Base-by-base conservation (phyloP, 257 asterid genomes). In the Scutellaria galericulata region DNA sequence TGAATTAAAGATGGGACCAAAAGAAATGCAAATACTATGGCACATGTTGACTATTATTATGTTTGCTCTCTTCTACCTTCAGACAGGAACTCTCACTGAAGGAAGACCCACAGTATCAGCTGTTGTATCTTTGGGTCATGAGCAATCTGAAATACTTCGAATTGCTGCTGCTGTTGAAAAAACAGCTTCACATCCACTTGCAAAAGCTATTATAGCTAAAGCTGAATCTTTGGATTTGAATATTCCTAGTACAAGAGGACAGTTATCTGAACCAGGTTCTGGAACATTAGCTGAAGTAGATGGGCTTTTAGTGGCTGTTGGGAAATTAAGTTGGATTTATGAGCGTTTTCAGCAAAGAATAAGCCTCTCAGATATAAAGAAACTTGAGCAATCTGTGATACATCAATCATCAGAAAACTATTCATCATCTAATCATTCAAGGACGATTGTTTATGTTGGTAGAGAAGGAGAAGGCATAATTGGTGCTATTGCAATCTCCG, bases 41-140 rank as follows among this genome's bases (percentile, higher is more conserved):
- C 63, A 52, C 31, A 59, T 37, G 56, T 64, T 81, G 67, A 70
- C 61, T 66, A 50, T 58, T 68, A 69, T 47, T 59, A 12, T 24
- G 66, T 60, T 66, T 54, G 39, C 55, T 70, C 35, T 71, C 77
- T 64, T 73, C 41, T 9, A 79, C 73, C 60, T 76, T 59, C 89
- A 94, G 99, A 94, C 99, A 2, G 97, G 99, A 74, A 91, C 99
- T 77, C 93, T 94, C 52, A 94, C 99, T 37, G 97, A 91, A 87
- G 99, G 99, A 73, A 88, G 80, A 79, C 97, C 97, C 70, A 72
- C 93, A 73, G 99, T 94, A 50, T 81, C 90, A 54, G 97, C 92
- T 68, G 79, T 91, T 74, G 80, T 89, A 64, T 88, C 93, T 40
- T 67, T 86, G 67, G 78, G 74, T 63, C 86, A 76, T 40, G 88